Evolutionary conservation across 129 eudicot species (phyloP).

Genomic region (Silybum marianum): DNA sequence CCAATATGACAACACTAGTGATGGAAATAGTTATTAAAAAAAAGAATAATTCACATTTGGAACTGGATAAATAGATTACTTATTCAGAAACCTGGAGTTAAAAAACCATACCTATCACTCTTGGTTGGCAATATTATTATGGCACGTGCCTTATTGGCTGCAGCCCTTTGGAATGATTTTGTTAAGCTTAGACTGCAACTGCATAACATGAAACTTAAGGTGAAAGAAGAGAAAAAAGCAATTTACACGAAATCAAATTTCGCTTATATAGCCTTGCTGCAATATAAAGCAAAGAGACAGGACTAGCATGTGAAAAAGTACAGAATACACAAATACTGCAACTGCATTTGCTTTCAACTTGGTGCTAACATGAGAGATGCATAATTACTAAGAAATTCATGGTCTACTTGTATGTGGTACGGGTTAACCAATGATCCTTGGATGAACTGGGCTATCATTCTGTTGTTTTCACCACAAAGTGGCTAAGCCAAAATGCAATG

Average conservation of each 20-base stretch:
- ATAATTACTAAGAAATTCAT: too few species aligned
- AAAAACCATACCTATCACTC: slow-evolving; percentile 66
- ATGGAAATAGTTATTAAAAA: too few species aligned
- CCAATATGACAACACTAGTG: too few species aligned
- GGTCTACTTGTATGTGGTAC: too few species aligned
- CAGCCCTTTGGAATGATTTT: slow-evolving; percentile 96
- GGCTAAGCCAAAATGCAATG: too few species aligned
- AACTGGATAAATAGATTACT: not conserved
- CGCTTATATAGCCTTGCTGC: not conserved
- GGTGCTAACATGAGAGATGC: too few species aligned
- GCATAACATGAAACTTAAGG: slow-evolving; percentile 32
- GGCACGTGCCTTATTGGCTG: slow-evolving; percentile 95
- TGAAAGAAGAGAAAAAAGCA: slow-evolving; percentile 17
- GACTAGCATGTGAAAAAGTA: too few species aligned
- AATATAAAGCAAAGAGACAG: slow-evolving; percentile 9
- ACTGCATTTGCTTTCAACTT: too few species aligned
- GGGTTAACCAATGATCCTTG: too few species aligned
- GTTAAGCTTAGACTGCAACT: slow-evolving; percentile 92
- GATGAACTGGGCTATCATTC: too few species aligned
- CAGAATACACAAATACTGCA: too few species aligned
- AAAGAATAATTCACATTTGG: not conserved
- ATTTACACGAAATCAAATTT: not conserved
- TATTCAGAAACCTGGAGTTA: not conserved
- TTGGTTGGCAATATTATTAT: slow-evolving; percentile 88
- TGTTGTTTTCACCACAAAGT: too few species aligned